Percentiles rank a stretch among this genome's conserved stretches.
These are phyloP conservation scores for Cystobasidium tubakii DNA, from an alignment of 768 basidiomycete genomes.

Conservation along the genomic window DNA sequence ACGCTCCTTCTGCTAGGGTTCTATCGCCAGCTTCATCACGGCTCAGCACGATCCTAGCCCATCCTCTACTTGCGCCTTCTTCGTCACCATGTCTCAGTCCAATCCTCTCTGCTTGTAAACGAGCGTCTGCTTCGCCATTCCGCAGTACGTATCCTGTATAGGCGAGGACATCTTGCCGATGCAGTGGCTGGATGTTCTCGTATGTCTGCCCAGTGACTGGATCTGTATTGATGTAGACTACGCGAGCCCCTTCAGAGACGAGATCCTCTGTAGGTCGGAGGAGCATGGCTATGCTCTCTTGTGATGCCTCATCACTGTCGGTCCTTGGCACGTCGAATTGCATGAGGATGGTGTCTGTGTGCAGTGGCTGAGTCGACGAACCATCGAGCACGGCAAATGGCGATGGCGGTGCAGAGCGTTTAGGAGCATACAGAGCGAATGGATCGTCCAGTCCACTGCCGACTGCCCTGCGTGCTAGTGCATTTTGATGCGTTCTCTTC, in stretches of 20 bases:
- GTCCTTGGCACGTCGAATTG: slow-evolving; percentile 28
- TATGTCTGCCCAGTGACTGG: slow-evolving; percentile 56
- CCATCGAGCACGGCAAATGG: slow-evolving; percentile 16
- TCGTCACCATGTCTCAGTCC: slow-evolving; percentile 51
- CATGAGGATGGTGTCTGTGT: slow-evolving; percentile 35
- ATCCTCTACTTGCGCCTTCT: slow-evolving; percentile 56
- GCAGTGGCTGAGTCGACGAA: background rate
- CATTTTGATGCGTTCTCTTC: background rate
- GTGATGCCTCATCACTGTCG: slow-evolving; percentile 37
- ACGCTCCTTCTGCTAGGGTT: slow-evolving; percentile 26
- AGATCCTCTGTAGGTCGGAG: slow-evolving; percentile 71
- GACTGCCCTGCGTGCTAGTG: background rate
- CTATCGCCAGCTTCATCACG: slow-evolving; percentile 51
- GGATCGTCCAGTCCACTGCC: background rate
- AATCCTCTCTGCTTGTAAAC: slow-evolving; percentile 63
- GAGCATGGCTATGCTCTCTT: slow-evolving; percentile 63
- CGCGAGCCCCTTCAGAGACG: slow-evolving; percentile 68
- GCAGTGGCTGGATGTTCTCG: slow-evolving; percentile 59
- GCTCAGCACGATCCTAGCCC: slow-evolving; percentile 72
- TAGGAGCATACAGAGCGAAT: background rate
- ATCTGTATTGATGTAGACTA: slow-evolving; percentile 60
- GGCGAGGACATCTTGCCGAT: slow-evolving; percentile 61
- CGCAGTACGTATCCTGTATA: slow-evolving; percentile 72
- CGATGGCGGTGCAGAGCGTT: slow-evolving; percentile 8
- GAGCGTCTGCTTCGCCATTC: slow-evolving; percentile 55